phyloP scores from a whole-genome alignment of 176 grass and related monocot genomes.

The Luzula sylvatica region DNA sequence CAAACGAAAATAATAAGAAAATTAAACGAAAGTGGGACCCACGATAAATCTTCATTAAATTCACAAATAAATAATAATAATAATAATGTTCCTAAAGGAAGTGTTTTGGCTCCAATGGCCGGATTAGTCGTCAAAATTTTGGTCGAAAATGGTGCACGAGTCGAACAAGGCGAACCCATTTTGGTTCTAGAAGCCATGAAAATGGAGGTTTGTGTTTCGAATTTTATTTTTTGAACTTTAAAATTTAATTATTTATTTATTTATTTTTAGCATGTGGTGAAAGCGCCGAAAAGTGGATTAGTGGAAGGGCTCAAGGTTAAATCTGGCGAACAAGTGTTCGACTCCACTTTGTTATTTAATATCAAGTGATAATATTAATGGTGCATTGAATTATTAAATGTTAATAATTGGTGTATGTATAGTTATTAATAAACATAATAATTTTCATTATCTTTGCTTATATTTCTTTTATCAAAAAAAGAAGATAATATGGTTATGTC shows the following conservation, averaged over 20 bases:
- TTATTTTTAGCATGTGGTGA: constrained; percentile 68
- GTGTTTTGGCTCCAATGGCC: constrained; percentile 91
- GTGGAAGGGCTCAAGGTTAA: constrained; percentile 60
- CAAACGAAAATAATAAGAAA: constrained; percentile 43
- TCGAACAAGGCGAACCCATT: constrained; percentile 65
- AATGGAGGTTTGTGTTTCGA: constrained; percentile 61
- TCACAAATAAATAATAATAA: constrained; percentile 5
- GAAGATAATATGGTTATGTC: background rate
- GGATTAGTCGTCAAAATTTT: constrained; percentile 91
- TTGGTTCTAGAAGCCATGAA: constrained; percentile 99
- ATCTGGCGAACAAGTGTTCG: constrained; percentile 90
- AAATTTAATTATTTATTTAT: background rate
- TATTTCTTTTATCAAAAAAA: constrained; percentile 1
- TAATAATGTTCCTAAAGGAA: constrained; percentile 46
- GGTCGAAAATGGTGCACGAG: constrained; percentile 49
- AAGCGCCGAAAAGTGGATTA: constrained; percentile 51
- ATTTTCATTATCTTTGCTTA: constrained; percentile 4
- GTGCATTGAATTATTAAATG: background rate
- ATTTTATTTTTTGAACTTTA: background rate
- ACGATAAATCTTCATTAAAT: constrained; percentile 37
- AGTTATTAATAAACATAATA: background rate
- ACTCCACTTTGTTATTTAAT: constrained; percentile 66
- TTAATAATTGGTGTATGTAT: too few relatives aligned
- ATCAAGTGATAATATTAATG: constrained; percentile 37
- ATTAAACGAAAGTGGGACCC: constrained; percentile 39